Evolutionary conservation across 306 rosid genomes (phyloP).

Genomic region (Prunus dulcis): DNA sequence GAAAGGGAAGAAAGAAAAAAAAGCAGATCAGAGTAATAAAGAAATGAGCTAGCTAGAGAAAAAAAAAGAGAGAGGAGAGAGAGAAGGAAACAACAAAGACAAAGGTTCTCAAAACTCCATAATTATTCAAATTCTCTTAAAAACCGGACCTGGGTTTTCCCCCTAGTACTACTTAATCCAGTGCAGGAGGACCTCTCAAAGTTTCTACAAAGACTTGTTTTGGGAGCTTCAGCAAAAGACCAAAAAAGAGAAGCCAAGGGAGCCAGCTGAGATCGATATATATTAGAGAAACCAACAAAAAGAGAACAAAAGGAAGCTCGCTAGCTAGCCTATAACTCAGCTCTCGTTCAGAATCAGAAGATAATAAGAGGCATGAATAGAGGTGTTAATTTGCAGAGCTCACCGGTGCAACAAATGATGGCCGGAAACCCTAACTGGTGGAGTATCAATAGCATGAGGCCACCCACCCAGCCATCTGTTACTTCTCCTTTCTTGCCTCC

Average conservation of each 20-base stretch:
- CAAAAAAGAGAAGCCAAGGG: slow-evolving; percentile 1
- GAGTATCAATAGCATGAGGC: slow-evolving; percentile 68
- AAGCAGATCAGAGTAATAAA: slow-evolving; percentile 31
- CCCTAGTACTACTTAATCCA: slow-evolving; percentile 46
- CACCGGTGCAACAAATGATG: slow-evolving; percentile 93
- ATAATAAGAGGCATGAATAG: slow-evolving; percentile 56
- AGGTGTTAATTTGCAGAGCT: slow-evolving; percentile 62
- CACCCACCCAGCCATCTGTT: slow-evolving; percentile 29
- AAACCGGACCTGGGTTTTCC: slow-evolving; percentile 34
- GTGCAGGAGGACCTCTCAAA: slow-evolving; percentile 51
- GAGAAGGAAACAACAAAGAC: slow-evolving; percentile 34
- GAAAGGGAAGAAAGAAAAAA: slow-evolving; percentile 38
- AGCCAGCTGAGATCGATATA: background rate
- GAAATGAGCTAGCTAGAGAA: slow-evolving; percentile 18
- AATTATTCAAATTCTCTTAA: slow-evolving; percentile 61
- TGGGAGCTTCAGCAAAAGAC: slow-evolving; percentile 31
- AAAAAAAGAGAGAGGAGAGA: slow-evolving; percentile 5
- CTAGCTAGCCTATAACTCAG: background rate
- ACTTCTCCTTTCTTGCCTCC: slow-evolving; percentile 55
- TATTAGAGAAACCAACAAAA: background rate
- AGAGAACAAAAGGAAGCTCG: background rate
- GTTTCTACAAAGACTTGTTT: slow-evolving; percentile 49
- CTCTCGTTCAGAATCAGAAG: background rate
- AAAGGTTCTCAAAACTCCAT: slow-evolving; percentile 68
- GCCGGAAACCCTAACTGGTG: slow-evolving; percentile 94